A percentile compares a stretch with the other conserved stretches of the same genome.
phyloP scores from a whole-genome alignment of 2,329 filamentous ascomycete species.

The Colletotrichum costaricense region DNA sequence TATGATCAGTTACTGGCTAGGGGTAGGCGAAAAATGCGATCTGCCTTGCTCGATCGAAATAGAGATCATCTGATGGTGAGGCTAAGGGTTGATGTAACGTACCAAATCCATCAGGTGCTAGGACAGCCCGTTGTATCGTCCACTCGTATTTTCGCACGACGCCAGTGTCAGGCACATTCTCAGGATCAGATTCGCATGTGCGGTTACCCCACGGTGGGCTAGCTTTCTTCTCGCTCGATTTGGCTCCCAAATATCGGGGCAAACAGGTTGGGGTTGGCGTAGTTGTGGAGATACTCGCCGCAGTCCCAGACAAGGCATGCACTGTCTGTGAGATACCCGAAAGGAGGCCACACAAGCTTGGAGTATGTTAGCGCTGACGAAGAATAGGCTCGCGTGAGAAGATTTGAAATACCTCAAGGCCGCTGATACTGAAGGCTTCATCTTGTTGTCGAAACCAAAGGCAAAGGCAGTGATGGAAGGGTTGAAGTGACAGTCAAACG shows the following conservation, averaged over 20 bases:
- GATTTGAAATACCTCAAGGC: conserved; percentile 3
- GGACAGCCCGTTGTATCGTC: conserved; percentile 14
- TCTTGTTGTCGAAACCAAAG: neutral
- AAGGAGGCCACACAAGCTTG: conserved; percentile 12
- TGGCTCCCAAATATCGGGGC: conserved; percentile 2
- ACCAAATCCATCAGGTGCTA: conserved; percentile 32
- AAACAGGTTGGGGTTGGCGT: conserved; percentile 1
- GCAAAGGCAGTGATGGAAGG: neutral
- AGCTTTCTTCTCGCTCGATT: neutral
- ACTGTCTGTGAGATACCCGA: conserved; percentile 3
- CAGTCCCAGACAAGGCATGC: neutral
- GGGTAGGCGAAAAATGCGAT: neutral
- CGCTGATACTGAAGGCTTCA: neutral
- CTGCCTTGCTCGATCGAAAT: neutral
- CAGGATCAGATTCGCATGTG: conserved; percentile 20
- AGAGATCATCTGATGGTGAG: neutral
- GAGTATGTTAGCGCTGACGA: neutral
- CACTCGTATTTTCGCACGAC: conserved; percentile 30
- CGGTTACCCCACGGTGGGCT: conserved; percentile 22
- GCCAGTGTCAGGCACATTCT: conserved; percentile 26
- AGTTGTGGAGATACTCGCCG: neutral
- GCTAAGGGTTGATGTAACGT: neutral
- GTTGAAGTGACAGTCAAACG: too few species aligned
- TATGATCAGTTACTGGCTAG: neutral
- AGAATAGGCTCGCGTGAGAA: neutral